Evolutionary conservation across 805 yeast genomes (phyloP), one percentile per base, ranked within the genome.

Genomic region (Yarrowia porcina): DNA sequence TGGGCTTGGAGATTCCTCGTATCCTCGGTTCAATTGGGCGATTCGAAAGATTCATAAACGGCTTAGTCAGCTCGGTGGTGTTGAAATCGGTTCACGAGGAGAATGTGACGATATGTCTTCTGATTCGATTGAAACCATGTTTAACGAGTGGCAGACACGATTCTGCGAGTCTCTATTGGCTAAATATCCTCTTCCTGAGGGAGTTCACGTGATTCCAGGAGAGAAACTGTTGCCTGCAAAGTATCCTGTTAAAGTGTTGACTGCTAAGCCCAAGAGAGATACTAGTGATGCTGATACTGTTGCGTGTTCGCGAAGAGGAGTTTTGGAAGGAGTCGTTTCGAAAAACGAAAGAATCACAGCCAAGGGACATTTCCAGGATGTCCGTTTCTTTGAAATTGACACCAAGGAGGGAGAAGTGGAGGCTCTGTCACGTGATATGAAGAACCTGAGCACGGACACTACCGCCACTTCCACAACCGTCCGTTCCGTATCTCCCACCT

Each of bases 1-100:
- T 70, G 99, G 99, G 0, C 75, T 94, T 1, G 99, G 99, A 25
- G 98, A 94, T 73, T 87, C 96, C 0, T 87, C 96, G 1, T 94
- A 94, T 72, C 89, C 96, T 5, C 83, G 87, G 66, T 94, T 84
- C 75, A 93, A 94, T 74, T 86, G 85, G 79, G 97, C 97, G n/a
- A 83, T 88, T 36, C 82, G 86, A 65, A 92, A 93, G 70, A 74
- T 94, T 17, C 96, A 93, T 72, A 81, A 84, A 21, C 79, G 99
- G 64, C 70, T 93, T 32, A 69, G 79, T 27, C 97, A 93, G 73
- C 77, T 94, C 15, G 98, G 99, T 0, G 96, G 93, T 1, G 65
- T 66, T 0, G 94, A 88, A 69, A 73, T 90, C 6, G 79, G 87
- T 56, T 80, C 82, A 5, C 76, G 97, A 60, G 89, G 91, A 33